Base-by-base conservation (phyloP, 2,329 filamentous ascomycete species). In the Aureobasidium leucospermi region DNA sequence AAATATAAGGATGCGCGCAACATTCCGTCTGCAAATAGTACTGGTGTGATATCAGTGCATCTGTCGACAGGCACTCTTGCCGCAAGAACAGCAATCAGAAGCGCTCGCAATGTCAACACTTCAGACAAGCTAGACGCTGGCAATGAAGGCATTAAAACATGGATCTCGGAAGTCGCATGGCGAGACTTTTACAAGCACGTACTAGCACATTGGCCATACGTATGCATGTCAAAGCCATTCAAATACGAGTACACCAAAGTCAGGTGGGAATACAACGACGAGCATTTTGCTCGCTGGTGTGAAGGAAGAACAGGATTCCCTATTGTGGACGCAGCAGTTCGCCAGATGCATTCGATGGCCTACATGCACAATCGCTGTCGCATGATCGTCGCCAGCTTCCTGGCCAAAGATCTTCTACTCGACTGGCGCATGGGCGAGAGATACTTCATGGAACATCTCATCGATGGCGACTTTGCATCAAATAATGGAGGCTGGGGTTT, bases 171-270 rank as follows among this genome's bases (percentile, higher is more conserved):
- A 71, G 79, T 95, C 3, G 90, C 89, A 0, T 94, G 90, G 90
- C 79, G 90, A 13, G 90, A 95, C 67, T 95, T 95, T 68, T 95
- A 95, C 75, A 90, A 86, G 67, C 89, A 94, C 69, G 88, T 96
- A 3, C 75, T 96, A 5, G 88, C 86, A 0, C 77, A 92, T 62
- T 96, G 90, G 89, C 92, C 92, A 0, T 92, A 91, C 66, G 78
- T 91, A 6, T 90, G 84, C 69, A 89, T 89, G 86, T 84, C 84
- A 71, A 88, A 88, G 65, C 85, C 85, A 1, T 88, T 88, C 79
- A 96, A 96, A 68, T 88, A 87, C 38, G 89, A 92, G 67, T 94
- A 90, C 73, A 85, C 88, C 46, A 86, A 92, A 65, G 86, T 96
- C 49, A 74, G 82, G 52, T 96, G 91, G 91, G 89, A 90, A 55